These are phyloP conservation scores for Penicillium sp. DNA, from an alignment of 2,329 filamentous ascomycete species.

Conservation along the genomic window DNA sequence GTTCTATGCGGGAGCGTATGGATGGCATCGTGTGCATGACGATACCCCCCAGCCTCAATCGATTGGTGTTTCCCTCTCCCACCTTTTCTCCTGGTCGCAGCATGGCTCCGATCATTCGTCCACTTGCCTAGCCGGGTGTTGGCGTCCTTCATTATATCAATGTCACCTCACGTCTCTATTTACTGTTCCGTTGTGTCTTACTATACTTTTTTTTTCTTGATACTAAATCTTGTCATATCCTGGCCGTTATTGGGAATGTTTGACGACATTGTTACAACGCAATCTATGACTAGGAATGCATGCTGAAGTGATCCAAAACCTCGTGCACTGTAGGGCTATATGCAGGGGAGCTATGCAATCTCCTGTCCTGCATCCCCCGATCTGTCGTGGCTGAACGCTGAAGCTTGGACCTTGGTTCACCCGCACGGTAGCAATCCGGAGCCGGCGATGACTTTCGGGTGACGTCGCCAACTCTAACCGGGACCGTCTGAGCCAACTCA, in stretches of 20 bases:
- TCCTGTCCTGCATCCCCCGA: too few species aligned
- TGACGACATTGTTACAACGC: conserved; percentile 1
- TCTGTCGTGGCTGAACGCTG: too few species aligned
- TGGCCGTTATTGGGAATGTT: neutral
- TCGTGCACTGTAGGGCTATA: too few species aligned
- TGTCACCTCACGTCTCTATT: conserved; percentile 6
- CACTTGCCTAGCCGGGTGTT: neutral
- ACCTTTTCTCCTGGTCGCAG: conserved; percentile 23
- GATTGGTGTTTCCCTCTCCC: conserved; percentile 8
- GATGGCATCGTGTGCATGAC: conserved; percentile 33
- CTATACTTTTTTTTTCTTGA: conserved; percentile 14
- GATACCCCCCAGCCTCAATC: conserved; percentile 34
- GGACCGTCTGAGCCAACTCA: too few species aligned
- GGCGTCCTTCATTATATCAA: neutral
- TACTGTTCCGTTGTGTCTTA: conserved; percentile 25
- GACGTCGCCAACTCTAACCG: conserved; percentile 22
- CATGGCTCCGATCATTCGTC: conserved; percentile 16
- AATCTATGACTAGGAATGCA: too few species aligned
- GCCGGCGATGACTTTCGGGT: conserved; percentile 24
- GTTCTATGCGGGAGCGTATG: conserved; percentile 29
- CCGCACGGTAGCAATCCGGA: conserved; percentile 2
- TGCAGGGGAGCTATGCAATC: too few species aligned
- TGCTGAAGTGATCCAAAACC: too few species aligned
- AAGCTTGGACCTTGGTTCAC: conserved; percentile 4
- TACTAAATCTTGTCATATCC: neutral